Evolutionary conservation across 2,329 filamentous ascomycete genomes (phyloP), one percentile per base, ranked within the genome.

Genomic region (Fonsecaea pedrosoi): DNA sequence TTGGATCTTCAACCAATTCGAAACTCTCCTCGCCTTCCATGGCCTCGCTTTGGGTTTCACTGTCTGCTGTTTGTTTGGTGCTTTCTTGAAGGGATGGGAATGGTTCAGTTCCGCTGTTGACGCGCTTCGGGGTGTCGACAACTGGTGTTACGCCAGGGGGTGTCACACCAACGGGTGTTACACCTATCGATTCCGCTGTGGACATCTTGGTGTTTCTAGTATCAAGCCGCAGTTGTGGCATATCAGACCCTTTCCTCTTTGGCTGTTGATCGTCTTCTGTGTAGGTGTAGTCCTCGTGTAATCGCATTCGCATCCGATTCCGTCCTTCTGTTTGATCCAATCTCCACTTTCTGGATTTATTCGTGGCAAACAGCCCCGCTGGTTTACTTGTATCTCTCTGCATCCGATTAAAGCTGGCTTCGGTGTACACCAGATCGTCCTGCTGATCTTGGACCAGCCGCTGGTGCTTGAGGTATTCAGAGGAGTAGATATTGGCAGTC

Each of bases 281-380:
- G 40, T 67, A 69, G 21, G 62, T 60, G 60, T 69, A 72, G 75
- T 97, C 94, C 0, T 94, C 91, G 1, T 97, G 84, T 59, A 97
- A 86, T 34, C 95, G 88, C 73, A 97, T 84, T 15, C 96, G 89
- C 92, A 98, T 98, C 18, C 96, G 89, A 77, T 97, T 97, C 10
- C 94, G 89, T 10, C 95, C 94, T 80, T 99, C 95, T 0, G 95
- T 98, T 73, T 96, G 90, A 75, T 99, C 95, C 13, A 99, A 86
- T 73, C 94, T 93, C 94, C 94, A 99, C 77, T 91, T 96, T 0
- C 83, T 82, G 1, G 85, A 77, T 2, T 83, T 82, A 0, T 85
- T 82, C 42, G 90, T 86, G 60, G 90, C 88, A 67, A 97, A 90
- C 0, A 98, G 84, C 1, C 91, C 94, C 32, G 92, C 92, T 1